These are phyloP conservation scores for Flaveria sonorensis DNA, from an alignment of 129 eudicot genomes.

Conservation along the genomic window DNA sequence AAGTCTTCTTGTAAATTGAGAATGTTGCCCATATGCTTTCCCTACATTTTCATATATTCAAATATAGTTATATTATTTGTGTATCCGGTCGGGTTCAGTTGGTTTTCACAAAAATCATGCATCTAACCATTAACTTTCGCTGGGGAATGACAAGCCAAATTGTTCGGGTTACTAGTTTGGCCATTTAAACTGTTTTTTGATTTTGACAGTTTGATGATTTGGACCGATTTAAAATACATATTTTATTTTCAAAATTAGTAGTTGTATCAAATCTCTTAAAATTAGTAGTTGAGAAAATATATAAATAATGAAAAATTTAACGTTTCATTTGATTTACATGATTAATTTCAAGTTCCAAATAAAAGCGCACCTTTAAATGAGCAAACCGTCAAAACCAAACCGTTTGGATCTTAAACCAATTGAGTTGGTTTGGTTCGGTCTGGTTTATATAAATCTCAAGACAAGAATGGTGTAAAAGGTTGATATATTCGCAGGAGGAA, in stretches of 20 bases:
- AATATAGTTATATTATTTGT: neutral
- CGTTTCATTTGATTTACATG: neutral
- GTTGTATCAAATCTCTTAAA: too few species aligned
- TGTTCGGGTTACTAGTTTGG: too few species aligned
- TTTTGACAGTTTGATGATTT: neutral
- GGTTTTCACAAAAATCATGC: too few species aligned
- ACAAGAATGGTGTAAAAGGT: too few species aligned
- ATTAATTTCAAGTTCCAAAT: too few species aligned
- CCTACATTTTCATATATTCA: conserved; percentile 52
- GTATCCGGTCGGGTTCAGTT: too few species aligned
- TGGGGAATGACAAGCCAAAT: too few species aligned
- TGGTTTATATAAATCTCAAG: too few species aligned
- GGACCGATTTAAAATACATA: neutral
- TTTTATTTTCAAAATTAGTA: neutral
- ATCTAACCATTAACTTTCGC: too few species aligned
- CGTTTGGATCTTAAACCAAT: neutral
- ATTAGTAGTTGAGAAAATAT: too few species aligned
- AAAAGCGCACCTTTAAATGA: neutral
- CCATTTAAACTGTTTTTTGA: neutral
- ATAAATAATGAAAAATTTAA: too few species aligned
- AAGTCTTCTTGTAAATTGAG: conserved; percentile 47
- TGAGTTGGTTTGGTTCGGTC: neutral
- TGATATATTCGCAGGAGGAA: too few species aligned
- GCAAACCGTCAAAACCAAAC: neutral
- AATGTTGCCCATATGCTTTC: conserved; percentile 71